Conservation (phyloP, 768 basidiomycete genomes). For the Russula emetica region DNA sequence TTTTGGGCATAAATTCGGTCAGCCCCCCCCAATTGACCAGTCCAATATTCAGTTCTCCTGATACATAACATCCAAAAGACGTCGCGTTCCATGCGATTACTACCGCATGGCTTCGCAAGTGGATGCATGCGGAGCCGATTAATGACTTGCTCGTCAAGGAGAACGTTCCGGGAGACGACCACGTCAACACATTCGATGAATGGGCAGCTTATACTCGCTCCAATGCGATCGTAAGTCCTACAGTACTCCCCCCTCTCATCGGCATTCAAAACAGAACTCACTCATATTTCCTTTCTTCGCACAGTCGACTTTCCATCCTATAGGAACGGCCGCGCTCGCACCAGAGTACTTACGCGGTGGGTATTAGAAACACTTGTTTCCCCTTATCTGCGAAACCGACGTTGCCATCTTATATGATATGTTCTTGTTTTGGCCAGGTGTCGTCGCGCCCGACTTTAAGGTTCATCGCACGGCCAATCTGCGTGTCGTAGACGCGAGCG, state of each 20-base stretch:
- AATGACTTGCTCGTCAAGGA: constrained; percentile 15
- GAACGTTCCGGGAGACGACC: constrained; percentile 16
- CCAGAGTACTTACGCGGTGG: constrained; percentile 36
- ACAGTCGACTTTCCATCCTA: constrained; percentile 26
- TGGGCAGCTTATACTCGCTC: constrained; percentile 22
- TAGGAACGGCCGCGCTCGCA: constrained; percentile 41
- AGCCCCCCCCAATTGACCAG: not conserved
- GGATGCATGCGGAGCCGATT: constrained; percentile 26
- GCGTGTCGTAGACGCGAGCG: constrained; percentile 33
- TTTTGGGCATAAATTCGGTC: constrained; percentile 30
- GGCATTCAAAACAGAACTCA: not conserved
- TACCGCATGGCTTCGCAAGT: constrained; percentile 26
- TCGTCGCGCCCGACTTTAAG: constrained; percentile 40
- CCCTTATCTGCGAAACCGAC: constrained; percentile 2
- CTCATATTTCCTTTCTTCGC: too few species aligned
- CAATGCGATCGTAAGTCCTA: constrained; percentile 21
- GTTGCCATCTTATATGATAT: not conserved
- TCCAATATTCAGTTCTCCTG: constrained; percentile 5
- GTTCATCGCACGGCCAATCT: constrained; percentile 46
- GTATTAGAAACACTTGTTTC: not conserved
- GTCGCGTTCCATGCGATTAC: constrained; percentile 35
- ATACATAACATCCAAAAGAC: constrained; percentile 21
- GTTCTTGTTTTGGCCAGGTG: constrained; percentile 31
- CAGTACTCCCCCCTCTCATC: too few species aligned
- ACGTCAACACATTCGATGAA: constrained; percentile 23